These are phyloP conservation scores for Cantharellus anzutake DNA, from an alignment of 768 basidiomycete species.

Conservation along the genomic window DNA sequence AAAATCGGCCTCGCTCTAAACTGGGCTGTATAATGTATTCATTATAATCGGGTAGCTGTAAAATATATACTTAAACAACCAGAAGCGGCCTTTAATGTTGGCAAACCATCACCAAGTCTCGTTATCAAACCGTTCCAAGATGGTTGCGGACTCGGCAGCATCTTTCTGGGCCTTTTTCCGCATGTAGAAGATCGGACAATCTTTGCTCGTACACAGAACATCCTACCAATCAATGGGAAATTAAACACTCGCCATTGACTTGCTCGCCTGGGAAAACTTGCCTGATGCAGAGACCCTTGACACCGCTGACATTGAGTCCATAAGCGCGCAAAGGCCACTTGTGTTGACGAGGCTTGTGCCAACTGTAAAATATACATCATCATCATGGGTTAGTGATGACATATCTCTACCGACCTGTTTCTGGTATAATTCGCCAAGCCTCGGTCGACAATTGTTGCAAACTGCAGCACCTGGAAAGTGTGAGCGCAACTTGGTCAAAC, in stretches of 20 bases:
- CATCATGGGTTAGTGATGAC: neutral
- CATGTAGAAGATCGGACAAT: slow-evolving; percentile 99
- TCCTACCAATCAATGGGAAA: slow-evolving; percentile 32
- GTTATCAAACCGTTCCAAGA: slow-evolving; percentile 68
- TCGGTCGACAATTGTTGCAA: slow-evolving; percentile 80
- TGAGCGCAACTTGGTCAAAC: neutral
- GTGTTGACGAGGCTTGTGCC: slow-evolving; percentile 46
- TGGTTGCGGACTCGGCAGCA: slow-evolving; percentile 63
- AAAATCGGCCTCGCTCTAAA: too few relatives aligned
- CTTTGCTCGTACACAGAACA: slow-evolving; percentile 88
- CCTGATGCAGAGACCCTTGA: slow-evolving; percentile 91
- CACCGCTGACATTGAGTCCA: slow-evolving; percentile 99
- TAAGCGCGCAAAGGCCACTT: slow-evolving; percentile 81
- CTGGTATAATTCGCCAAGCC: slow-evolving; percentile 77
- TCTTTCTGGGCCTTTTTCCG: slow-evolving; percentile 97
- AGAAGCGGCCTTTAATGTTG: too few relatives aligned
- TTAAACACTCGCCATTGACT: neutral
- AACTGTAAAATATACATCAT: slow-evolving; percentile 15
- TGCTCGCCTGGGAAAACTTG: slow-evolving; percentile 1
- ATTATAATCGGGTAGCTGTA: too few relatives aligned
- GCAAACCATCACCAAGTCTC: slow-evolving; percentile 38
- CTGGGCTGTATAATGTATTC: too few relatives aligned
- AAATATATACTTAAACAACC: too few relatives aligned
- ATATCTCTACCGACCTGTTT: slow-evolving; percentile 42
- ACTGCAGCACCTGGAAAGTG: slow-evolving; percentile 58